phyloP scores from a whole-genome alignment of 2,329 filamentous ascomycete species.

The Pseudogymnoascus sp. region DNA sequence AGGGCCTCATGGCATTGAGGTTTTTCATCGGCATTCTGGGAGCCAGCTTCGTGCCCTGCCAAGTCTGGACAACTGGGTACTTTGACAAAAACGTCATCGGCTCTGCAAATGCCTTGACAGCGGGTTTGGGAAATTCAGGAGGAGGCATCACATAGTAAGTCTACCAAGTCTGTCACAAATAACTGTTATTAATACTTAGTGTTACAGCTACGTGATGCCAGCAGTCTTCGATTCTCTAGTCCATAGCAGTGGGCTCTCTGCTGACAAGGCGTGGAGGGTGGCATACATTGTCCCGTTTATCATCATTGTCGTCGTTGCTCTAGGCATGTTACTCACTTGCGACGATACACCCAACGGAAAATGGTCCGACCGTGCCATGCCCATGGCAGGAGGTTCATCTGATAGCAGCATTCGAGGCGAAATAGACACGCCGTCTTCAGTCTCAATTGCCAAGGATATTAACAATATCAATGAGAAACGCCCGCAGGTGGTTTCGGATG shows the following conservation, averaged over 20 bases:
- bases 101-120: constrained; percentile 77
- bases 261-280: constrained; percentile 72
- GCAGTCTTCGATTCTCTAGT: constrained; percentile 76
- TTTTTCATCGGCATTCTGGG: constrained; percentile 79
- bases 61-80: constrained; percentile 88
- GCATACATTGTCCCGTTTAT: constrained; percentile 78
- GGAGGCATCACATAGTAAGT: constrained; percentile 90
- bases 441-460: constrained; percentile 34
- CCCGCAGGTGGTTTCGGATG: constrained; percentile 30
- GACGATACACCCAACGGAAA: constrained; percentile 75
- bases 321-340: constrained; percentile 64
- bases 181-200: neutral
- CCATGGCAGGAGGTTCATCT: constrained; percentile 21
- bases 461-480: constrained; percentile 11
- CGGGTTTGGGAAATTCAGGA: constrained; percentile 78
- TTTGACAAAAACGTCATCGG: constrained; percentile 90
- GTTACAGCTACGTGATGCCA: constrained; percentile 57
- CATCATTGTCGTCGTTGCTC: constrained; percentile 57
- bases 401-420: constrained; percentile 24
- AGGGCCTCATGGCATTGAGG: constrained; percentile 60
- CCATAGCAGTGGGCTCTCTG: constrained; percentile 45
- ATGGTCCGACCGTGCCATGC: constrained; percentile 62
- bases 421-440: constrained; percentile 41
- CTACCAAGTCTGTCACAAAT: constrained; percentile 48
- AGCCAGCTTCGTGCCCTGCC: constrained; percentile 73